phyloP scores from a whole-genome alignment of 495 filamentous ascomycete genomes.

The Jackrogersella minutella region DNA sequence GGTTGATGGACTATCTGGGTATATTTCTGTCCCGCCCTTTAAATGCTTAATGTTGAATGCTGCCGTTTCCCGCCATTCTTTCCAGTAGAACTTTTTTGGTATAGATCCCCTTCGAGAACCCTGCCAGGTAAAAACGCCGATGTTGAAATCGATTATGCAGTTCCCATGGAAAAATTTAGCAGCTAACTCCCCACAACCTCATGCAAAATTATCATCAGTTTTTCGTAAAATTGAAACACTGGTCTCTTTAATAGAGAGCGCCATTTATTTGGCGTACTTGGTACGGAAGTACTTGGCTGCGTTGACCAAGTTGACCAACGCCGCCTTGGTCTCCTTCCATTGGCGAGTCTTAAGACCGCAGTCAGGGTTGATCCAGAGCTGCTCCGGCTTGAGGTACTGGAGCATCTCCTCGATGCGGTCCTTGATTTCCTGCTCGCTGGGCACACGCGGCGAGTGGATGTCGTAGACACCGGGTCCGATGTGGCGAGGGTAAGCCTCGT shows the following conservation, averaged over 20 bases:
- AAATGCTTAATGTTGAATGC: slow-evolving; percentile 49
- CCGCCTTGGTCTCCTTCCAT: slow-evolving; percentile 95
- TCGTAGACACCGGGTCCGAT: slow-evolving; percentile 99
- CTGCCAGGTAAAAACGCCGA: slow-evolving; percentile 57
- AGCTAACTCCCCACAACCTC: slow-evolving; percentile 36
- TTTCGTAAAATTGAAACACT: slow-evolving; percentile 30
- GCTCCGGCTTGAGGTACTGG: slow-evolving; percentile 87
- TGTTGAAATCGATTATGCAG: slow-evolving; percentile 58
- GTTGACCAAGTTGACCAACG: slow-evolving; percentile 90
- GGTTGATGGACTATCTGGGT: slow-evolving; percentile 55
- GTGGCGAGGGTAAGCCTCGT: slow-evolving; percentile 94
- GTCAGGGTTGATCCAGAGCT: slow-evolving; percentile 99
- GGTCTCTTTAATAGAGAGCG: slow-evolving; percentile 13
- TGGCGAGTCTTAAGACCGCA: slow-evolving; percentile 98
- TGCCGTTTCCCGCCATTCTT: slow-evolving; percentile 47
- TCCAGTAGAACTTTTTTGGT: slow-evolving; percentile 46
- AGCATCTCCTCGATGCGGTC: slow-evolving; percentile 97
- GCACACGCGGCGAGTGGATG: slow-evolving; percentile 98
- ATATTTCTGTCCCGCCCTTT: slow-evolving; percentile 45
- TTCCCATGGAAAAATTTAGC: slow-evolving; percentile 31
- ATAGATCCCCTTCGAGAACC: slow-evolving; percentile 46
- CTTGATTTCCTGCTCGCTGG: slow-evolving; percentile 95
- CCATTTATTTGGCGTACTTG: slow-evolving; percentile 71
- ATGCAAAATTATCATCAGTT: slow-evolving; percentile 44
- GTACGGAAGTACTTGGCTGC: slow-evolving; percentile 95